phyloP scores from a whole-genome alignment of 2,329 filamentous ascomycete species.

The Colletotrichum siamense region DNA sequence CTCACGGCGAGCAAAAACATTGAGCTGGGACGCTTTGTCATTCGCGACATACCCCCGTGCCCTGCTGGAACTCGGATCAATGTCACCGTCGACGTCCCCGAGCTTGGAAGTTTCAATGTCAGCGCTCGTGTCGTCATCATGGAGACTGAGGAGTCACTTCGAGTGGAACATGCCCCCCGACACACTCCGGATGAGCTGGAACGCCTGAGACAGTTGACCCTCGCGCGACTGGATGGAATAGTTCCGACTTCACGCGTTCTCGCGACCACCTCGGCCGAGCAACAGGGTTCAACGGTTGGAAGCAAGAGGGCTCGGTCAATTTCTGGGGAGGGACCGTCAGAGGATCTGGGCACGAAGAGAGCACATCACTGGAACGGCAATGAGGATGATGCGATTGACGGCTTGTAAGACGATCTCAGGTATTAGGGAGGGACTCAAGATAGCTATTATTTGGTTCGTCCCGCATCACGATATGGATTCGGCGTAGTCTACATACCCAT shows the following conservation, averaged over 20 bases:
- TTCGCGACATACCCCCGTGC: not conserved
- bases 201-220: not conserved
- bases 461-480: not conserved
- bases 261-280: not conserved
- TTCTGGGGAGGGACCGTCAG: not conserved
- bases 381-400: not conserved
- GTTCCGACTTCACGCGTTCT: not conserved
- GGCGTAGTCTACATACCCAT: accelerated
- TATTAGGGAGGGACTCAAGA: not conserved
- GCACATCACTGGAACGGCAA: not conserved
- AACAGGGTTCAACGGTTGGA: not conserved
- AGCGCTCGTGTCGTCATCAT: not conserved
- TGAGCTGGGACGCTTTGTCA: not conserved
- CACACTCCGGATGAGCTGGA: not conserved
- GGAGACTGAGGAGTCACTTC: not conserved
- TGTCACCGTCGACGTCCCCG: not conserved
- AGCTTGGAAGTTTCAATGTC: not conserved
- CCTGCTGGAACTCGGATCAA: not conserved
- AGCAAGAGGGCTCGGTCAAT: not conserved
- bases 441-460: not conserved
- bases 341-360: not conserved
- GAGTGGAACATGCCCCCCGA: not conserved
- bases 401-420: not conserved
- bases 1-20: not conserved
- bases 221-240: not conserved